Conservation (phyloP, 2,329 filamentous ascomycete species). For the Pseudogymnoascus sp. region DNA sequence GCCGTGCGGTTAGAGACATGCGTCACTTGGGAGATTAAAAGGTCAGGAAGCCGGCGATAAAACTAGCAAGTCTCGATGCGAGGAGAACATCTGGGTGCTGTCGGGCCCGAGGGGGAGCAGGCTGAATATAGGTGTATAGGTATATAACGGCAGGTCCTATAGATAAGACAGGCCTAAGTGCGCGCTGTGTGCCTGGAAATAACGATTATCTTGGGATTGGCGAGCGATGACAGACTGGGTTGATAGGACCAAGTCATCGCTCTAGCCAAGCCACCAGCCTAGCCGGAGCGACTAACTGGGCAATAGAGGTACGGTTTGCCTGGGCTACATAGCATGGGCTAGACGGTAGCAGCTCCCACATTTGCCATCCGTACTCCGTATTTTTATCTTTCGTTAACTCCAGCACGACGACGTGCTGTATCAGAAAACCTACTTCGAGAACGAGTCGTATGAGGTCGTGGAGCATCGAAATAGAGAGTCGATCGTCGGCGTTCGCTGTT, state of each 20-base stretch:
- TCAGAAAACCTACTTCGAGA: not conserved
- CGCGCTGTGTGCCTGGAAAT: constrained; percentile 1
- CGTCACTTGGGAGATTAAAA: constrained; percentile 5
- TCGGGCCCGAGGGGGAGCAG: not conserved
- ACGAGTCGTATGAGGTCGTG: not conserved
- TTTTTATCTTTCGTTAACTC: not conserved
- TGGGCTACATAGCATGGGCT: not conserved
- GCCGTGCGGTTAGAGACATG: constrained; percentile 4
- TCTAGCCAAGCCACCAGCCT: constrained; percentile 5
- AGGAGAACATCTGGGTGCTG: not conserved
- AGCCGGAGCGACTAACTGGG: constrained; percentile 1
- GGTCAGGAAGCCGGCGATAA: not conserved
- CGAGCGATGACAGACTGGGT: constrained; percentile 5
- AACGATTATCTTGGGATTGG: constrained; percentile 5
- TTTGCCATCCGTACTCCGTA: not conserved
- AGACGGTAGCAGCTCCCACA: constrained; percentile 1
- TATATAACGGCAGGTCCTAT: constrained; percentile 1
- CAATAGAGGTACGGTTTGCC: not conserved
- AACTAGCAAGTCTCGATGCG: not conserved
- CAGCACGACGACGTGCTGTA: not conserved
- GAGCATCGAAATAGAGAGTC: not conserved
- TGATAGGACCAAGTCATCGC: constrained; percentile 4
- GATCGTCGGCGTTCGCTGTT: not conserved
- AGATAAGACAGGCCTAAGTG: not conserved
- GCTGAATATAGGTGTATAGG: not conserved